Base-by-base conservation (phyloP, 371 early-diverging fungal species). In the Chytridium lagenaria region DNA sequence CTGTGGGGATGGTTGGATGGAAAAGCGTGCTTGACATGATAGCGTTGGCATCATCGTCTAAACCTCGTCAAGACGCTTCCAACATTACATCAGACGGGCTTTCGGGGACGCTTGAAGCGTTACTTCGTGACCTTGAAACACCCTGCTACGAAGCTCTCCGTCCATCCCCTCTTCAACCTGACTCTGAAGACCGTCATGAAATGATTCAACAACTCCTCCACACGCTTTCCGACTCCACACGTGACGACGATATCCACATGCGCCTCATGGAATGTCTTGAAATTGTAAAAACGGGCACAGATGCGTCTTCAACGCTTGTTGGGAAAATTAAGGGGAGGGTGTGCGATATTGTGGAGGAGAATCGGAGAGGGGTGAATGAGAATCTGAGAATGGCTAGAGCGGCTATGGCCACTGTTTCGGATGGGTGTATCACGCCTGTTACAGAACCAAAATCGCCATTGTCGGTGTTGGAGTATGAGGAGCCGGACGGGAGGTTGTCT, bases 21-120 rank as follows among this genome's bases (percentile, higher is more conserved):
- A 31, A 37, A 23, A 61, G 37, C 26, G 61, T 61, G 30, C 61
- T 61, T 26, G 36, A 61, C 15, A 61, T 61, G 61, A 61, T 61
- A 12, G 37, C 61, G 10, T 3, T 15, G 16, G 36, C 61, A 36
- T 61, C 61, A 61, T 37, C 26, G 16, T 2, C 7, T 12, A 31
- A 28, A 61, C 7, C 10, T 10, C 30, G 37, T 7, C 7, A 61
- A 61, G 61, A 31, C 61, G 22, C 16, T 44, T n/a, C 55, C 7
- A 52, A 26, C 23, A n/a, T 52, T 23, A 5, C 23, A 5, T 12
- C 26, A 12, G 55, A 52, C 26, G 55, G 55, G 5, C 55, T 52
- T 23, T 52, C 55, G 7, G 55, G 55, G 23, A 52, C 55, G 26
- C 26, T 52, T 5, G n/a, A 52, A 23, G 55, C 16, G 5, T 15